Percentiles rank a stretch among this genome's conserved stretches.
Evolutionary conservation across 768 basidiomycete species (phyloP).

Genomic region (Sarcomyxa edulis): DNA sequence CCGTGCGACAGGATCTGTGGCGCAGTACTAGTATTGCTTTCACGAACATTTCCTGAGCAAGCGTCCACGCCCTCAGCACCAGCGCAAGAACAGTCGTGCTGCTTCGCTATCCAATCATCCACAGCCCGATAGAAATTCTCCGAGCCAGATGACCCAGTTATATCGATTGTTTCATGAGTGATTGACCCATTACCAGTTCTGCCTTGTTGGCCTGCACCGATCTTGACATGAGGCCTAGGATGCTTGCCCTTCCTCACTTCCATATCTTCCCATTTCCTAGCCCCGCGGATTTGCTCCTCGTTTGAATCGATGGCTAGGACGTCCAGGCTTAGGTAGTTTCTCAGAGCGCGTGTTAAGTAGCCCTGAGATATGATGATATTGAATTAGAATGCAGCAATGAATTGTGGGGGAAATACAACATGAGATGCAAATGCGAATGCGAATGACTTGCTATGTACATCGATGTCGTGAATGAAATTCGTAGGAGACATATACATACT

Average conservation of each 20-base stretch:
- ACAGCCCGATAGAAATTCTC: conserved; percentile 39
- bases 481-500: too few relatives aligned
- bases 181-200: conserved; percentile 30
- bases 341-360: conserved; percentile 54
- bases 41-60: too few relatives aligned
- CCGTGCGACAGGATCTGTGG: not conserved
- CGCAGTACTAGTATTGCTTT: too few relatives aligned
- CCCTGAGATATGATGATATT: too few relatives aligned
- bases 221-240: not conserved
- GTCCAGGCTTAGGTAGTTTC: conserved; percentile 26
- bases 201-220: conserved; percentile 2
- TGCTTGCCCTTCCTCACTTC: not conserved
- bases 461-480: too few relatives aligned
- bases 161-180: conserved; percentile 50
- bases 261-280: conserved; percentile 38
- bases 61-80: too few relatives aligned
- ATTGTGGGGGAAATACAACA: conserved; percentile 1
- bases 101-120: conserved; percentile 43
- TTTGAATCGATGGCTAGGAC: conserved; percentile 68
- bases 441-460: too few relatives aligned
- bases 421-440: conserved; percentile 1
- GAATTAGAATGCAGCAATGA: conserved; percentile 1
- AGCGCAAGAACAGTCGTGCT: too few relatives aligned
- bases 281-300: conserved; percentile 52
- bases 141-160: too few relatives aligned